Base-by-base conservation (phyloP, 108 stramenopile species). In the Cyclostephanos tholiformis region DNA sequence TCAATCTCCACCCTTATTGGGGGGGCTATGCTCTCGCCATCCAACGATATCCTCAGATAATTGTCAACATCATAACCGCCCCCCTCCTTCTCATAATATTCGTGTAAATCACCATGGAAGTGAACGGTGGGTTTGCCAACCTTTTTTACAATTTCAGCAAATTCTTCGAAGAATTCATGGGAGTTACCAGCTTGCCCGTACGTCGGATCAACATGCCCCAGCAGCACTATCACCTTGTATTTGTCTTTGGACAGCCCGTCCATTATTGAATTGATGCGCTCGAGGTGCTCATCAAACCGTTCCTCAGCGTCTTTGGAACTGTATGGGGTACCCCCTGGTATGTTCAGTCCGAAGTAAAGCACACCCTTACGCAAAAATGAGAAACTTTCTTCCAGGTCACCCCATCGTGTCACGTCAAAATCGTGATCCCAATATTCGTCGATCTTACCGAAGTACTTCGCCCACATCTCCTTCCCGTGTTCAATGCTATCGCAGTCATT, bases 311-410 rank as follows among this genome's bases (percentile, higher is more conserved):
- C 79, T 13, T 57, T 63, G 23, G 77, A 48, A 26, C 86, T 77
- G 57, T 65, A 59, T 8, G 67, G 74, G 6, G 8, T 65, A 6
- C 80, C 80, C 4, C 84, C 84, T 0, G 88, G 87, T 5, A 91
- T 39, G 65, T 94, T 89, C 10, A 94, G 23, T 29, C 89, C 89
- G 35, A 92, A 68, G 71, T 83, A 89, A 16, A 92, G 63, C 19
- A 92, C 86, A 2, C 83, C 77, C 48, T 86, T 79, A 39, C 76
- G 76, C 25, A 88, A 6, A 51, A 88, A 82, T 25, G 86, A 72
- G 69, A 87, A 89, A 19, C 76, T 77, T 53, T 91, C 90, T 22
- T 82, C 74, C 43, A 69, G 72, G 38, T 66, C 43, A 20, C 79
- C 73, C 81, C 83, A 72, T 36, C 79, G 74, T 13, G 72, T 66